Base-by-base conservation (phyloP, 2,329 filamentous ascomycete species). In the Cladosporium sp. region DNA sequence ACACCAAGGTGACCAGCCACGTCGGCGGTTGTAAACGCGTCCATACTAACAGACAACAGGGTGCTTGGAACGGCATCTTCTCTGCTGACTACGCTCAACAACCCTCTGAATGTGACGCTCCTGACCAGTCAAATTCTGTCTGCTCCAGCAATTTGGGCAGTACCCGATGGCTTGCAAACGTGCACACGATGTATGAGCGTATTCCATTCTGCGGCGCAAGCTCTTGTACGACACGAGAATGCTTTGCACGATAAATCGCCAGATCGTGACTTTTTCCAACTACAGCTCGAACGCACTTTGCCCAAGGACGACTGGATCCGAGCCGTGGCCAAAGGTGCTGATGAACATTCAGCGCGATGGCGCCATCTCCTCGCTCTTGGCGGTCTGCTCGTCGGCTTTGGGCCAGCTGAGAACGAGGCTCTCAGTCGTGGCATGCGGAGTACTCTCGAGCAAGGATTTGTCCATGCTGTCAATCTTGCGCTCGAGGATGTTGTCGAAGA, bases 301-400 rank as follows among this genome's bases (percentile, higher is more conserved):
- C 69, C 74, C 7, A 77, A 82, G 18, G 82, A 86, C 56, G 84
- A 84, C 57, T 89, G 87, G 87, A 78, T 85, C 28, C 83, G 81
- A 68, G 86, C 87, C 1, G 80, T 88, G 2, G 81, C 86, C 2
- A 82, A 81, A 49, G 87, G 86, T 10, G 86, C 87, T 18, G 85
- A 89, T 72, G 86, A 85, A 53, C 83, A 82, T 71, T 89, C 81
- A 33, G 85, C 83, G 21, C 82, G 91, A 73, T 97, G 92, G 92
- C 89, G 92, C 76, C 93, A 97, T 77, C 78, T 93, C 33, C 81
- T 97, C n/a, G 85, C 93, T 5, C 84, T 97, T 10, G 88, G 89
- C 0, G 93, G 92, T 3, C 81, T 96, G 26, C 78, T 97, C 66
- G 85, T 94, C 74, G 92, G 91, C 10, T 89, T 93, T 73, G 89